phyloP scores from a whole-genome alignment of 2,329 filamentous ascomycete species.

The Paracoccidioides lutzii region DNA sequence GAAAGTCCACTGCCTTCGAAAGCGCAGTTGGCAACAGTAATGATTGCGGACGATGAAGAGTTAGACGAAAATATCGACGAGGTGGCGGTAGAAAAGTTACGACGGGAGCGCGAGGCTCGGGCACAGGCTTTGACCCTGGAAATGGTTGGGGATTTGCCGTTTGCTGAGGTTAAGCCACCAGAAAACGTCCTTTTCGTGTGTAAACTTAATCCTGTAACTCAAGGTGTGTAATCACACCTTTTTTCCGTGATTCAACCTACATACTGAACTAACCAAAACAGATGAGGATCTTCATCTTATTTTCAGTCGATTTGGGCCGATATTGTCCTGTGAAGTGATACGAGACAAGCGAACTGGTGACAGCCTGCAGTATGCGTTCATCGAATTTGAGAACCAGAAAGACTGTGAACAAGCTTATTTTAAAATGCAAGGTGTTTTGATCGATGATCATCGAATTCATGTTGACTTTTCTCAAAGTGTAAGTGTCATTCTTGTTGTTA shows the following conservation, averaged over 20 bases:
- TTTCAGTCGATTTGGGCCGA: conserved; percentile 91
- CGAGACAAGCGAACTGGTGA: conserved; percentile 87
- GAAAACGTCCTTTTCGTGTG: conserved; percentile 97
- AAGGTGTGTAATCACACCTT: conserved; percentile 32
- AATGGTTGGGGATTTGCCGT: conserved; percentile 94
- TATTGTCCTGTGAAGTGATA: conserved; percentile 91
- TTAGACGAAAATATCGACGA: conserved; percentile 68
- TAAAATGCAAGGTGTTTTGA: conserved; percentile 96
- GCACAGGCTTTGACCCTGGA: conserved; percentile 91
- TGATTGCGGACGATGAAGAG: conserved; percentile 80
- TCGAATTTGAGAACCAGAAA: conserved; percentile 86
- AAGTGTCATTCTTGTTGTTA: conserved; percentile 23
- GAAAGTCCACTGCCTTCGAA: conserved; percentile 69
- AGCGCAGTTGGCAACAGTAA: conserved; percentile 77
- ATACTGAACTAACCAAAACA: conserved; percentile 12
- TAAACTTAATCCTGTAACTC: conserved; percentile 94
- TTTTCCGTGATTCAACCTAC: not conserved
- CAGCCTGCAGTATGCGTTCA: conserved; percentile 92
- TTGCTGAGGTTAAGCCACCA: conserved; percentile 91
- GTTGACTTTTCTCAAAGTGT: conserved; percentile 98
- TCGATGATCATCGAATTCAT: conserved; percentile 94
- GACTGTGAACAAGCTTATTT: conserved; percentile 93
- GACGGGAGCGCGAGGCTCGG: conserved; percentile 78
- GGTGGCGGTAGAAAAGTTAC: conserved; percentile 62
- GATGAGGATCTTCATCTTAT: conserved; percentile 92